These are phyloP conservation scores for Fusarium sp. DNA, from an alignment of 2,329 filamentous ascomycete species.

Conservation along the genomic window DNA sequence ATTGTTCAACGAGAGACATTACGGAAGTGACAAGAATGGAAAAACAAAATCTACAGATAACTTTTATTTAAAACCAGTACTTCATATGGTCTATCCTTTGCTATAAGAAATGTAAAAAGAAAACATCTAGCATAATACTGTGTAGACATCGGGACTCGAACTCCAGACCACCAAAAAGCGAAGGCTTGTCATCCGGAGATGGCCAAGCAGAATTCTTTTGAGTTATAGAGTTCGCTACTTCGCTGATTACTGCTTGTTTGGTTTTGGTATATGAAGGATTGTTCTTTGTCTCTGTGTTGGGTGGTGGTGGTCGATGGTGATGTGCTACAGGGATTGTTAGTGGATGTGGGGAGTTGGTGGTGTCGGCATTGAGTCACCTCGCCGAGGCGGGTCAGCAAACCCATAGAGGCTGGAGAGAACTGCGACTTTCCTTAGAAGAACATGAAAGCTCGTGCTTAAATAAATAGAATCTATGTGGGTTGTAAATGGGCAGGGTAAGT, in stretches of 20 bases:
- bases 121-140: neutral
- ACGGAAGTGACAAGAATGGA: rapidly evolving
- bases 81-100: rapidly evolving
- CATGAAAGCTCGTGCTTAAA: no score
- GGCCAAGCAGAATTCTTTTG: neutral
- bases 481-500: neutral
- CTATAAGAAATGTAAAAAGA: neutral
- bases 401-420: neutral
- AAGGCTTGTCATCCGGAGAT: slow-evolving; percentile 4
- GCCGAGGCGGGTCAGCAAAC: neutral
- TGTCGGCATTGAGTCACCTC: slow-evolving; percentile 15
- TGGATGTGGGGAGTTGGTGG: neutral
- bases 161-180: neutral
- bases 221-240: neutral
- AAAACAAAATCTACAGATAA: rapidly evolving
- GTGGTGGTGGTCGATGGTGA: neutral
- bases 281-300: neutral
- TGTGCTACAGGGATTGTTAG: neutral
- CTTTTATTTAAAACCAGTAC: neutral
- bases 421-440: neutral
- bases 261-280: neutral
- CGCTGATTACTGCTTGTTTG: neutral
- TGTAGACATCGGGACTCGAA: neutral
- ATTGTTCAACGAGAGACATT: neutral
- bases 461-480: no score